Conservation (phyloP, 2,329 filamentous ascomycete genomes). For the Penicillium hordei region DNA sequence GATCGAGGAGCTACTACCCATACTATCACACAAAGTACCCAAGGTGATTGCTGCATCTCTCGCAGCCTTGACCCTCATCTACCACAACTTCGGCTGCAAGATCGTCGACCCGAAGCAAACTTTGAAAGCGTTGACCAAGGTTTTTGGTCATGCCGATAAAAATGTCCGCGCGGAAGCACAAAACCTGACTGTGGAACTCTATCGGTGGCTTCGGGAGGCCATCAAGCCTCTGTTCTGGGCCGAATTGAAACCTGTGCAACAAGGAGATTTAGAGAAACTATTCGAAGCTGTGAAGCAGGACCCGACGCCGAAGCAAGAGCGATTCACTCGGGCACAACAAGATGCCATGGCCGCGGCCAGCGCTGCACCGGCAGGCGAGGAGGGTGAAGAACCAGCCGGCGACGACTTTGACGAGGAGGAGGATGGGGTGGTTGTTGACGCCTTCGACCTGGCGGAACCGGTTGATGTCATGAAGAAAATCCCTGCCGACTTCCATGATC, state of each 20-base stretch:
- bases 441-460: slow-evolving; percentile 77
- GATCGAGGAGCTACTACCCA: slow-evolving; percentile 84
- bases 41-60: slow-evolving; percentile 80
- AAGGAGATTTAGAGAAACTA: slow-evolving; percentile 86
- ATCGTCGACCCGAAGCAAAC: slow-evolving; percentile 89
- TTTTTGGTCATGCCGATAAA: slow-evolving; percentile 95
- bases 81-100: slow-evolving; percentile 93
- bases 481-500: slow-evolving; percentile 77
- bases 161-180: slow-evolving; percentile 95
- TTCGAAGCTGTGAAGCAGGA: slow-evolving; percentile 94
- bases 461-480: slow-evolving; percentile 83
- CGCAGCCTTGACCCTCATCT: slow-evolving; percentile 75
- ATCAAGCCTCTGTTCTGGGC: slow-evolving; percentile 99
- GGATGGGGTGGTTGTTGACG: slow-evolving; percentile 69
- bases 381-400: slow-evolving; percentile 45
- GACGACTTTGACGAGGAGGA: slow-evolving; percentile 59
- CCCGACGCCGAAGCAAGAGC: slow-evolving; percentile 81
- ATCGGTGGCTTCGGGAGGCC: slow-evolving; percentile 93
- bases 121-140: slow-evolving; percentile 82
- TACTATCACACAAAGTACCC: slow-evolving; percentile 82
- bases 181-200: slow-evolving; percentile 87
- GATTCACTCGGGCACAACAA: slow-evolving; percentile 85
- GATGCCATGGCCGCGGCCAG: slow-evolving; percentile 73
- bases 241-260: slow-evolving; percentile 92
- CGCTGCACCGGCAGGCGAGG: slow-evolving; percentile 58